Evolutionary conservation across 2,329 filamentous ascomycete species (phyloP).

Genomic region (Monosporascus sp.): DNA sequence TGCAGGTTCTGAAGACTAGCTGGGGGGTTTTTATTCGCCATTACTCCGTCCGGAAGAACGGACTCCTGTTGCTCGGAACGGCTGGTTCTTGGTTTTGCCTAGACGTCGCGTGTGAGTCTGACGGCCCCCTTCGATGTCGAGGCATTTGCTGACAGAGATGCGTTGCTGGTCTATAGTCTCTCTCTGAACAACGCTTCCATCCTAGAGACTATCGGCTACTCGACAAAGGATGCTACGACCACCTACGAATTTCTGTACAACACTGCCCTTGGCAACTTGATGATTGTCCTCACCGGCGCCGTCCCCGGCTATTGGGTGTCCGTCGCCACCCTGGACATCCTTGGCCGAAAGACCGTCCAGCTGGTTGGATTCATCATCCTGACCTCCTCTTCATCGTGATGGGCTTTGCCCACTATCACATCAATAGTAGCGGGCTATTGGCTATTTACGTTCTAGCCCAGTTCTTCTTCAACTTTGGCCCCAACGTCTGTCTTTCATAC

Average conservation of each 20-base stretch:
- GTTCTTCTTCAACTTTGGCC: slow-evolving; percentile 57
- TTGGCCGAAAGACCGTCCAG: slow-evolving; percentile 76
- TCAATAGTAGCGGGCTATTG: slow-evolving; percentile 47
- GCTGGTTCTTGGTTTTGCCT: slow-evolving; percentile 76
- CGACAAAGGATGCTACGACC: slow-evolving; percentile 42
- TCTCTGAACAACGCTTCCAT: slow-evolving; percentile 73
- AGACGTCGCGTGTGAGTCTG: slow-evolving; percentile 41
- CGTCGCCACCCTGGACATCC: slow-evolving; percentile 65
- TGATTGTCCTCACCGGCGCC: slow-evolving; percentile 71
- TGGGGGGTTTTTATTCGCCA: slow-evolving; percentile 67
- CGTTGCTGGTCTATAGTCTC: slow-evolving; percentile 49
- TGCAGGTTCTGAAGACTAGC: slow-evolving; percentile 64
- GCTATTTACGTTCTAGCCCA: slow-evolving; percentile 52
- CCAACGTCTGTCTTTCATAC: slow-evolving; percentile 30
- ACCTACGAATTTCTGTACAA: slow-evolving; percentile 69
- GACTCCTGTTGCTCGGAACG: slow-evolving; percentile 68
- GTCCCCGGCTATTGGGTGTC: slow-evolving; percentile 82
- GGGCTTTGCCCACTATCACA: slow-evolving; percentile 55
- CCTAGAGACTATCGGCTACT: slow-evolving; percentile 66
- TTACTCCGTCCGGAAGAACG: slow-evolving; percentile 67
- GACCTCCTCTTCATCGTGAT: slow-evolving; percentile 53
- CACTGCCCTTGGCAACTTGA: slow-evolving; percentile 72
- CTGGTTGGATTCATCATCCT: slow-evolving; percentile 57
- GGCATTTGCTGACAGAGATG: slow-evolving; percentile 26
- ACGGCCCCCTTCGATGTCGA: slow-evolving; percentile 14